These are phyloP conservation scores for Cyanodermella asteris DNA, from an alignment of 2,329 filamentous ascomycete species.

Conservation along the genomic window DNA sequence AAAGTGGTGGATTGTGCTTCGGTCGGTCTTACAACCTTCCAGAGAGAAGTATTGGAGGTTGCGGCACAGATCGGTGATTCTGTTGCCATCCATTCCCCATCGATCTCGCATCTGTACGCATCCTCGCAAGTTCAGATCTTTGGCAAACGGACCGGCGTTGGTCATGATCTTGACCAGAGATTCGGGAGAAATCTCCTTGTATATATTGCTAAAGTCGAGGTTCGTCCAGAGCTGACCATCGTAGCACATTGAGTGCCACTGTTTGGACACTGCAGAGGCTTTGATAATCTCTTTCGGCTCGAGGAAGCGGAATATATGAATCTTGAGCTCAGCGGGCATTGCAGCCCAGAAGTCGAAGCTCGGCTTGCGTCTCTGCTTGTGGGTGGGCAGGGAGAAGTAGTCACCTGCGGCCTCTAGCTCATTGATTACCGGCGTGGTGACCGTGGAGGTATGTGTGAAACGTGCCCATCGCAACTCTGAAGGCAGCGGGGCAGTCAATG, in stretches of 20 bases:
- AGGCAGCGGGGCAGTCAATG: conserved; percentile 40
- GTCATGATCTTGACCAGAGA: conserved; percentile 69
- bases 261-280: conserved; percentile 53
- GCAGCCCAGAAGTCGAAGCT: conserved; percentile 53
- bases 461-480: conserved; percentile 34
- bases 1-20: conserved; percentile 53
- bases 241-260: conserved; percentile 66
- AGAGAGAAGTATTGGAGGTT: conserved; percentile 77
- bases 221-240: conserved; percentile 85
- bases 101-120: conserved; percentile 75
- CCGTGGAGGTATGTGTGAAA: conserved; percentile 17
- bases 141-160: conserved; percentile 70
- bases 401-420: conserved; percentile 19
- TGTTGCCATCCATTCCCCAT: conserved; percentile 45
- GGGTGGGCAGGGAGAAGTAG: conserved; percentile 20
- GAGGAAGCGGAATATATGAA: conserved; percentile 56
- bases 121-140: conserved; percentile 72
- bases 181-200: conserved; percentile 64
- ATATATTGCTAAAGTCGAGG: conserved; percentile 70
- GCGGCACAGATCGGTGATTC: conserved; percentile 57
- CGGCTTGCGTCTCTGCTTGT: conserved; percentile 13
- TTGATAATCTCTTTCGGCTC: conserved; percentile 61
- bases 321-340: conserved; percentile 62
- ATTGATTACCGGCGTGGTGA: conserved; percentile 10
- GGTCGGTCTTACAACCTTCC: conserved; percentile 73